Base-by-base conservation (phyloP, 2,329 filamentous ascomycete species). In the Rhytidhysteron rufulum region DNA sequence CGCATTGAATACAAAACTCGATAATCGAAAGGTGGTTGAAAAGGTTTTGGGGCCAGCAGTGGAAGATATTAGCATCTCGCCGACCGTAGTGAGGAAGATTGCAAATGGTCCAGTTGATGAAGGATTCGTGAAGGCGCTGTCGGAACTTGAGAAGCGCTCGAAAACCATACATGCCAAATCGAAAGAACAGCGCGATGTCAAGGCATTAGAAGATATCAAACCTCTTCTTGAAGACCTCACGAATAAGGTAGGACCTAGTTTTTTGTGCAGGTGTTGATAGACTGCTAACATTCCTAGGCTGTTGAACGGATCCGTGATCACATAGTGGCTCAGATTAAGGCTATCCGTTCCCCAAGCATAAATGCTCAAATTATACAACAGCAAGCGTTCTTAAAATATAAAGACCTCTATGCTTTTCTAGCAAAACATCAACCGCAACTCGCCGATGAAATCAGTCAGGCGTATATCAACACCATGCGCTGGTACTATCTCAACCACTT, bases 401-500 rank as follows among this genome's bases (percentile, higher is more conserved):
- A 88, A 62, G 89, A 95, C 24, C 71, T 96, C 0, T 98, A 84
- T 65, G 76, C 80, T 5, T 98, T 97, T 58, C 74, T 98, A 22
- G 82, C 88, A 44, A 83, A 80, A 52, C 85, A 91, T 50, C 89
- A 97, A 55, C 73, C 85, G 1, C 75, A 80, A n/a, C 79, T 98
- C 5, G 88, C 88, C 7, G 84, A 90, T 39, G 88, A 98, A 65
- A 95, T 98, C 49, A 83, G 83, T 7, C 85, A 88, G 61, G 93
- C 94, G 3, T 98, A 98, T 58, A 84, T 94, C 70, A 95, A 96
- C 63, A 98, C 94, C 0, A 98, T 98, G 88, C 82, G 89, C 39
- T 98, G 93, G 93, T 98, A 98, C 60, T 97, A 97, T 61, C 70
- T 85, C 39, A 93, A 86, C 50, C 88, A 96, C 62, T 98, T 98